Base-by-base conservation (phyloP, 2,329 filamentous ascomycete species). In the Xylariales sp. region DNA sequence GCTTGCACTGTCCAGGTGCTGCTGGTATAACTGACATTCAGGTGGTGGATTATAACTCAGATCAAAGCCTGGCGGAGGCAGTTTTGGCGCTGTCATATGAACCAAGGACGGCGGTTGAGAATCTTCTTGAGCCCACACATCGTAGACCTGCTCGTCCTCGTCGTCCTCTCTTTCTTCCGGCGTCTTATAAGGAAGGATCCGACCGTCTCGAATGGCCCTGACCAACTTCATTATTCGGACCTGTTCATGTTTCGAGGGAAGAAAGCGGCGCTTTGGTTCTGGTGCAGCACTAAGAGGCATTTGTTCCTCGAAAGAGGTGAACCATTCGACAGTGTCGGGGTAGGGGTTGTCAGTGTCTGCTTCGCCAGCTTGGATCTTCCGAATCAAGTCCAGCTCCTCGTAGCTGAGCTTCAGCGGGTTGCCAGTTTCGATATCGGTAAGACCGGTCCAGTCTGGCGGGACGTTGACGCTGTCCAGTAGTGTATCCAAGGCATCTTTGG, bases 221-320 rank as follows among this genome's bases (percentile, higher is more conserved):
- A 97, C 93, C 56, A 98, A 82, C 70, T 98, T 97, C 80, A 96
- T 95, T 38, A 98, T 80, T 43, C 90, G 81, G 71, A 96, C 96
- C 22, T 88, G 86, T 65, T 98, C 93, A 63, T 98, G 88, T 66
- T 96, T 97, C 34, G 91, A 97, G 5, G 94, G 93, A 8, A 98
- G 70, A 62, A 97, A 98, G 54, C 93, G 83, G 49, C 93, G 79
- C 70, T 98, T 98, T 1, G 93, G 93, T 61, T 98, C 93, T 5
- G 93, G 93, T 1, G 93, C 93, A 33, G 90, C 84, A 59, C 88
- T 96, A 43, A 98, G 65, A 11, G 93, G 93, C 90, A 98, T 97
- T 48, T 86, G 82, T 66, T 98, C 93, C 59, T 86, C 77, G 54
- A 89, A 84, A 49, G 87, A 84, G 9, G 88, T 93, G 63, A 97